These are phyloP conservation scores for Talaromyces sp. DNA, from an alignment of 2,329 filamentous ascomycete species.

Conservation along the genomic window DNA sequence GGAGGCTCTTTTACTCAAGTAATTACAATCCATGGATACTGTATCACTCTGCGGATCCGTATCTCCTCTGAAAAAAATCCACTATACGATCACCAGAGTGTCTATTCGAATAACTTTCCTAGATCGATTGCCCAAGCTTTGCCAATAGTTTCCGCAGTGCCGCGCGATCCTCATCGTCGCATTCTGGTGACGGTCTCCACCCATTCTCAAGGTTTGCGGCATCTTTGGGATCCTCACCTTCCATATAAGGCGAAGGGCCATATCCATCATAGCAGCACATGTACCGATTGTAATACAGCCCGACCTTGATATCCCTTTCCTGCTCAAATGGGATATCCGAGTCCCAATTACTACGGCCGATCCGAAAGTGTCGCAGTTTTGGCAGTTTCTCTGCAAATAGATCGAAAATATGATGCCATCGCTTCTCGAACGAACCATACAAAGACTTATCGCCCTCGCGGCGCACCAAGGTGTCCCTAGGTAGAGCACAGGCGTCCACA, in stretches of 20 bases:
- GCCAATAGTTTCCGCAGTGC: neutral
- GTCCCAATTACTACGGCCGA: neutral
- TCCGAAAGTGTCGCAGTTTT: neutral
- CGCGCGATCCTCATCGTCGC: neutral
- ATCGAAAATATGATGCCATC: constrained; percentile 1
- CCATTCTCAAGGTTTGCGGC: neutral
- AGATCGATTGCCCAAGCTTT: neutral
- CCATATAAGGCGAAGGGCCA: neutral
- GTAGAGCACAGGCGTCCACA: too few species aligned
- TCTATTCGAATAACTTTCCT: neutral
- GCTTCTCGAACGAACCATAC: neutral
- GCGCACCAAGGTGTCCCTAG: too few species aligned
- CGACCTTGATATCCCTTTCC: neutral
- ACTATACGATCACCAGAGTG: neutral
- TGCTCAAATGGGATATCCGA: neutral
- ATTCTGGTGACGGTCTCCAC: neutral
- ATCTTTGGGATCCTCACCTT: neutral
- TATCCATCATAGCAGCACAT: constrained; percentile 1
- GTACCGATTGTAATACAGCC: neutral
- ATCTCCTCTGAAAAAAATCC: neutral
- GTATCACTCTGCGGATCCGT: neutral
- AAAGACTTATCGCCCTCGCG: too few species aligned
- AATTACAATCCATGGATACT: neutral
- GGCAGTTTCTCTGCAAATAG: neutral
- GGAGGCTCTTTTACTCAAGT: neutral